Evolutionary conservation across 805 yeast species (phyloP), one percentile per base, ranked within the genome.

Genomic region (Wickerhamiella slavikovae): DNA sequence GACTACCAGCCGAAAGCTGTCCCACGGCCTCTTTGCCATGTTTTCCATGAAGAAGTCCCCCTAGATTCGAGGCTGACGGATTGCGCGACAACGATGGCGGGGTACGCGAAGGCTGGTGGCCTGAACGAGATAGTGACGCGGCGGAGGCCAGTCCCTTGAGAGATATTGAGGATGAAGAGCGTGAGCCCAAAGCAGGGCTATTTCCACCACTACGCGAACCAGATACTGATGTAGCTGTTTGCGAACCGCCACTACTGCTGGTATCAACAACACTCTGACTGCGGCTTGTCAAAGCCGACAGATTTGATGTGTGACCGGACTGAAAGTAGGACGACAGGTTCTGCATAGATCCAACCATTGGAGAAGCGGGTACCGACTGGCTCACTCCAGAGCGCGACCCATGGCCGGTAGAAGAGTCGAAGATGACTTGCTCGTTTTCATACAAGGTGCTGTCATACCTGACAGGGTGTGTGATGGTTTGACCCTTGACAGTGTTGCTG

Each of bases 1-100:
- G 82, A 49, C 77, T 77, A 0, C 96, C 96, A 35, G 64, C 68
- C 12, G 24, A 6, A n/a, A n/a, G n/a, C n/a, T n/a, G n/a, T n/a
- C n/a, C n/a, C 14, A 22, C 24, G 24, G 6, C 15, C 15, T 5
- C 7, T 10, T 16, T 8, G 17, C 6, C 26, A n/a, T n/a, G n/a
- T n/a, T n/a, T n/a, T n/a, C n/a, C n/a, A n/a, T n/a, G n/a, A n/a
- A n/a, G n/a, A n/a, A n/a, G n/a, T 6, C 24, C n/a, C 14, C 7
- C n/a, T 9, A 22, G n/a, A 10, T 15, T 5, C 12, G 27, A 11
- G n/a, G 17, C 27, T 13, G 20, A 6, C 13, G 13, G 13, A 9
- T 15, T 16, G 27, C 13, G 20, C 4, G 12, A 5, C 26, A 8
- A 9, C 6, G 17, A 4, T 5, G 5, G 17, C 26, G 15, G 16